Conservation (phyloP, 371 early-diverging fungal species). For the Mucor lusitanicus region DNA sequence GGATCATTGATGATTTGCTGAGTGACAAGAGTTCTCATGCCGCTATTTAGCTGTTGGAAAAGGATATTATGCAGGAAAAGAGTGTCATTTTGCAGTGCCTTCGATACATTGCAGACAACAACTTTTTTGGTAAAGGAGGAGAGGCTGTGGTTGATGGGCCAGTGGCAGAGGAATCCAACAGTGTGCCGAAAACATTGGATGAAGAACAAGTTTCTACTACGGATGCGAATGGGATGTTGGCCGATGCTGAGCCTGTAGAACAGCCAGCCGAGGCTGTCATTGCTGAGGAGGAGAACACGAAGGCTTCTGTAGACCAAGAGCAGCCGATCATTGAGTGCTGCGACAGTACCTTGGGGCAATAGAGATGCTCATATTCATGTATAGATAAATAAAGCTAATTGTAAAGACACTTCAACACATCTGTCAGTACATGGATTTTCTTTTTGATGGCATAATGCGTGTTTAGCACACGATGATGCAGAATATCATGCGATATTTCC, state of each 20-base stretch:
- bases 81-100: slow-evolving; percentile 53
- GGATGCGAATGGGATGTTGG: not conserved
- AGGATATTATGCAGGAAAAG: slow-evolving; percentile 57
- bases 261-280: not conserved
- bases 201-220: not conserved
- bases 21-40: too few relatives aligned
- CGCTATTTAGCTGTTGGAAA: slow-evolving; percentile 38
- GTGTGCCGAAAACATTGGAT: not conserved
- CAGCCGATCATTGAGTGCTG: not conserved
- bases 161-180: not conserved
- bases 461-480: too few relatives aligned
- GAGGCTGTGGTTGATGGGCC: not conserved
- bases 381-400: not conserved
- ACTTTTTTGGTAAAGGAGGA: slow-evolving; percentile 30
- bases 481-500: too few relatives aligned
- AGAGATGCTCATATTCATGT: not conserved
- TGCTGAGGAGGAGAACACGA: not conserved
- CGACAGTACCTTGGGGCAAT: not conserved
- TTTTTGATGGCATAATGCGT: too few relatives aligned
- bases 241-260: not conserved
- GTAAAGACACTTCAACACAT: too few relatives aligned
- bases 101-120: slow-evolving; percentile 41
- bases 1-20: too few relatives aligned
- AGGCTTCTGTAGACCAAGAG: not conserved
- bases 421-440: too few relatives aligned